Percentiles rank a stretch among this genome's conserved stretches.
These are phyloP conservation scores for Aspergillus intermedius DNA, from an alignment of 2,329 filamentous ascomycete genomes.

Conservation along the genomic window DNA sequence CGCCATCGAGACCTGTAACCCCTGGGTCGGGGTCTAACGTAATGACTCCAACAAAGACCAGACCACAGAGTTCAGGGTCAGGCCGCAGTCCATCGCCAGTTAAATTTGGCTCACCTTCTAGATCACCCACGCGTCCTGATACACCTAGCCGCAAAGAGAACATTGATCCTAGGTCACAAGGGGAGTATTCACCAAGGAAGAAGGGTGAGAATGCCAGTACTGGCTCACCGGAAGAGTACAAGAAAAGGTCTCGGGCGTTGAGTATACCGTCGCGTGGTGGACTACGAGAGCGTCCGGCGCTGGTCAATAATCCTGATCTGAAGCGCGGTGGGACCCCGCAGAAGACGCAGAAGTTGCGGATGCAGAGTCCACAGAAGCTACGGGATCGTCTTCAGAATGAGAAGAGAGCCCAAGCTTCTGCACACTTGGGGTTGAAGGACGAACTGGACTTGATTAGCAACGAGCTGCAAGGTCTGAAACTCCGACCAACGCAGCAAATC, in stretches of 20 bases:
- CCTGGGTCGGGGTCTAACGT: conserved; percentile 22
- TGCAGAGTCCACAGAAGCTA: conserved; percentile 59
- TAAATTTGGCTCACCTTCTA: conserved; percentile 23
- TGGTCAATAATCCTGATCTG: conserved; percentile 25
- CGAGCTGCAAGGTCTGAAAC: conserved; percentile 57
- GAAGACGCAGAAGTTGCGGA: conserved; percentile 62
- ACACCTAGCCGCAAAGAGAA: conserved; percentile 37
- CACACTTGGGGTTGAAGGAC: conserved; percentile 62
- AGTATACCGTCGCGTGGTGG: conserved; percentile 40
- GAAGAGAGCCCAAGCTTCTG: conserved; percentile 64
- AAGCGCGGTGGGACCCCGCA: conserved; percentile 47
- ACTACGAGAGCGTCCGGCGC: conserved; percentile 28
- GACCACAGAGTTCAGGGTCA: conserved; percentile 24
- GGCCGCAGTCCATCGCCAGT: conserved; percentile 25
- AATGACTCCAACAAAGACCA: conserved; percentile 23
- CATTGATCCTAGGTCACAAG: conserved; percentile 27
- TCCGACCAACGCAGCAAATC: conserved; percentile 23
- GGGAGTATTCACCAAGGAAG: conserved; percentile 28
- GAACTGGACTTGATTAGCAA: conserved; percentile 75
- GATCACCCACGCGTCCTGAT: conserved; percentile 26
- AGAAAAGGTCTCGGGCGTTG: conserved; percentile 42
- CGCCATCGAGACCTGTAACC: conserved; percentile 30
- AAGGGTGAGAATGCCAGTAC: conserved; percentile 21
- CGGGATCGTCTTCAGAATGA: conserved; percentile 81
- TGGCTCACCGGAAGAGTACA: conserved; percentile 33